Percentiles rank a stretch among this genome's conserved stretches.
phyloP scores from a whole-genome alignment of 768 basidiomycete species.

The Kwoniella botswanensis region DNA sequence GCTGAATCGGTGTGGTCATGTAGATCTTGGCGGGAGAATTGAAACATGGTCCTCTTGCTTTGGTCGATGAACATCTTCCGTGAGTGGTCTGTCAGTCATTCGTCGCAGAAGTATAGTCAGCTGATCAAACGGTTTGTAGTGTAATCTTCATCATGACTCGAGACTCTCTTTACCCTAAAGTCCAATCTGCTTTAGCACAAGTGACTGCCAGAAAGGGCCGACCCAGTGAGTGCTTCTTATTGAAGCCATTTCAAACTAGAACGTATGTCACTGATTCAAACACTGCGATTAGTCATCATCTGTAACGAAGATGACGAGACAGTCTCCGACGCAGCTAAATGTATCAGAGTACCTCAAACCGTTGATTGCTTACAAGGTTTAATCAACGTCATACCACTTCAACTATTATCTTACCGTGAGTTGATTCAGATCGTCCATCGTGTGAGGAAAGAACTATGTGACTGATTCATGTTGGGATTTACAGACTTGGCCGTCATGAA shows the following conservation, averaged over 20 bases:
- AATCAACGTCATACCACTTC: conserved; percentile 94
- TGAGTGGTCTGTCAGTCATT: conserved; percentile 26
- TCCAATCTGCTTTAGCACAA: conserved; percentile 92
- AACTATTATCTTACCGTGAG: conserved; percentile 83
- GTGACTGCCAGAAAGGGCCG: conserved; percentile 97
- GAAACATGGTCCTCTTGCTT: conserved; percentile 96
- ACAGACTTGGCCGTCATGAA: conserved; percentile 84
- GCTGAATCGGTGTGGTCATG: conserved; percentile 7
- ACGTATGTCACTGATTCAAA: conserved; percentile 13
- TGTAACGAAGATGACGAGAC: conserved; percentile 88
- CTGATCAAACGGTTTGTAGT: conserved; percentile 32
- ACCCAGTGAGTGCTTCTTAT: conserved; percentile 51
- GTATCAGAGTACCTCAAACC: conserved; percentile 92
- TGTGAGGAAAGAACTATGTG: not conserved
- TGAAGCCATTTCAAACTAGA: too few relatives aligned
- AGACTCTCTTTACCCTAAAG: conserved; percentile 97
- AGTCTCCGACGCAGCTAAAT: conserved; percentile 72
- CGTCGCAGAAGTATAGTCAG: not conserved
- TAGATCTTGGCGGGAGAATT: conserved; percentile 97
- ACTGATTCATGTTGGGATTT: conserved; percentile 1
- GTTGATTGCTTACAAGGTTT: conserved; percentile 94
- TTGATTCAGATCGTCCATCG: not conserved
- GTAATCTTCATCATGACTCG: conserved; percentile 99
- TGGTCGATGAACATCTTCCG: conserved; percentile 98
- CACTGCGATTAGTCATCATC: conserved; percentile 70